Base-by-base conservation (phyloP, 306 rosid genomes). In the Lathyrus tuberosus region DNA sequence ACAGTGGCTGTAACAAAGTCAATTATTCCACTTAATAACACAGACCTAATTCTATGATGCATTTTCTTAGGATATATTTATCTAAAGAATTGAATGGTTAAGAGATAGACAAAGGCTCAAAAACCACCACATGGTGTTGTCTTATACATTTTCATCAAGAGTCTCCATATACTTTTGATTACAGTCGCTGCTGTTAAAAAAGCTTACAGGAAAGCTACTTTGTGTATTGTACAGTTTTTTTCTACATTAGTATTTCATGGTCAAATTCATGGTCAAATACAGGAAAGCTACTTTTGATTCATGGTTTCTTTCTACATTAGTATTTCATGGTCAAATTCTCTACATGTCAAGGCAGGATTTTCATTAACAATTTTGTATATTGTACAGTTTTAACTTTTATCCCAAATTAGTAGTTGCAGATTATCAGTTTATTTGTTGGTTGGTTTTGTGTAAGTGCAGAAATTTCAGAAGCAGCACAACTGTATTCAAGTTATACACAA, bases 111-210 rank as follows among this genome's bases (percentile, higher is more conserved):
- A 56, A 53, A 7, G 68, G 37, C 30, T 44, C 17, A 52, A 10
- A 7, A 53, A 18, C 41, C 66, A 64, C 58, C 64, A 53, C 73
- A 37, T 53, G 78, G 46, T 37, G 15, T 64, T 73, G 62, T 49
- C 63, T 16, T 48, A n/a, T 11, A 24, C 17, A 16, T 60, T 69
- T 68, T 67, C 4, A 35, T 67, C 69, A 46, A 18, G 17, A 35
- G 49, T 13, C 10, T 40, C 38, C 5, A 1, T 28, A 57, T 35
- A 46, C 10, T 75, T 65, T 41, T 6, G 37, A 58, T n/a, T n/a
- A n/a, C n/a, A n/a, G n/a, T n/a, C n/a, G n/a, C n/a, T n/a, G n/a
- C n/a, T n/a, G n/a, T n/a, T n/a, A n/a, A n/a, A n/a, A n/a, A n/a
- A n/a, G n/a, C n/a, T n/a, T n/a, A n/a, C n/a, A n/a, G n/a, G n/a